Evolutionary conservation across 441 rosid genomes (phyloP), one percentile per base, ranked within the genome.

Genomic region (Gossypium aridum): DNA sequence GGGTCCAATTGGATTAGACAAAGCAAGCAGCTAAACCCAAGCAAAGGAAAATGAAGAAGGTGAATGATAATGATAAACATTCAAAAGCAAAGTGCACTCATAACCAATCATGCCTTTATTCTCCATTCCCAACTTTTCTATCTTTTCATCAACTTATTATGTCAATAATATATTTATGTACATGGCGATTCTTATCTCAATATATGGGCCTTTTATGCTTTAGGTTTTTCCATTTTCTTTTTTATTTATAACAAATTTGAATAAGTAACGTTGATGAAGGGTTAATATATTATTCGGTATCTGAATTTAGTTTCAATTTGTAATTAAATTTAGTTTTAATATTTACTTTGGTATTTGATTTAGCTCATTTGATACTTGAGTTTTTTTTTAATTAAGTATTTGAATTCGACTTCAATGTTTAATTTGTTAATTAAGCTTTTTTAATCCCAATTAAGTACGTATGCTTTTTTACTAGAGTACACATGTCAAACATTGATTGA

Each of bases 1-100:
- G 80, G 83, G 79, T 79, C 86, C 84, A 78, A 65, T 54, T 75
- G 82, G 77, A 78, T 83, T 64, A 65, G 84, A 79, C 81, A 76
- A 79, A 79, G 85, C 84, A 79, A 53, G 57, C 57, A 16, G 45
- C 45, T 8, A 53, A 53, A 53, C 19, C 20, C 57, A n/a, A 53
- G 19, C 57, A 74, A 64, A 75, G 45, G 65, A 62, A 76, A 70
- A 17, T 60, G 43, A 39, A 39, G 45, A 8, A 8, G 45, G 45
- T 39, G 45, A 39, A 39, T 39, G 45, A 39, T 39, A 8, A 39
- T 65, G 70, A 66, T 70, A 54, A 69, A 28, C 73, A 49, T 62
- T 74, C 78, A 75, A 80, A 80, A 78, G 72, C 71, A 60, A 76
- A n/a, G 63, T 60, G 79, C 85, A 70, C 76, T 82, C 60, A 53